Evolutionary conservation across 176 grass and related monocot species (phyloP).

Genomic region (Eleusine indica): DNA sequence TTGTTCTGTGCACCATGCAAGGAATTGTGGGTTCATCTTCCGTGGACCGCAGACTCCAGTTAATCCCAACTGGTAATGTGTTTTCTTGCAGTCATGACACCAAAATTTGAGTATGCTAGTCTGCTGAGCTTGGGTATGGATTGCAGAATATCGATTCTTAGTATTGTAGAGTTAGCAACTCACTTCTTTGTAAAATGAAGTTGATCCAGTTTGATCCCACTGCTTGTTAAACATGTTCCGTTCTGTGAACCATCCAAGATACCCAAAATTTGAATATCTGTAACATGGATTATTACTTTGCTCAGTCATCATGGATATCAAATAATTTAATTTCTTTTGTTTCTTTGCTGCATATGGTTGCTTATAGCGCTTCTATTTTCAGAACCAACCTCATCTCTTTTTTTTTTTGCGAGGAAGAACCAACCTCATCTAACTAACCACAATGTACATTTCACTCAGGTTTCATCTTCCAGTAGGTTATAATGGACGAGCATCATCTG

Average conservation of each 20-base stretch:
- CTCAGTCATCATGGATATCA: neutral
- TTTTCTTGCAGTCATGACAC: slow-evolving; percentile 3
- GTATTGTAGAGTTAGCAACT: neutral
- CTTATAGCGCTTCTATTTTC: slow-evolving; percentile 10
- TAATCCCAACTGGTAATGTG: slow-evolving; percentile 78
- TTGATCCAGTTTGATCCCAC: neutral
- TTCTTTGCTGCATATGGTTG: slow-evolving; percentile 27
- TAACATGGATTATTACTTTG: neutral
- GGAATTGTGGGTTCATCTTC: slow-evolving; percentile 91
- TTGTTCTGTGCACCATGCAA: slow-evolving; percentile 89
- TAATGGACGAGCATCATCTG: slow-evolving; percentile 87
- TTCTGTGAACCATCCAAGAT: neutral
- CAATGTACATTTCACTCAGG: slow-evolving; percentile 52
- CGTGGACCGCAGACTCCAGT: slow-evolving; percentile 81
- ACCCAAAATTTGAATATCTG: neutral
- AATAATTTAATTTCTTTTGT: neutral
- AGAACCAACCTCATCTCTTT: neutral
- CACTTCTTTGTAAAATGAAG: neutral
- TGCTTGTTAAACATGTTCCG: neutral
- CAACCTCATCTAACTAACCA: slow-evolving; percentile 11
- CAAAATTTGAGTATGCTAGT: neutral
- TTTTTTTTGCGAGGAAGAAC: neutral
- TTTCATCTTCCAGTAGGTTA: slow-evolving; percentile 92
- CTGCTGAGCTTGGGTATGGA: neutral
- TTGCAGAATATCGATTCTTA: neutral